phyloP scores from a whole-genome alignment of 495 filamentous ascomycete species.

The Penicillium crystallinum region DNA sequence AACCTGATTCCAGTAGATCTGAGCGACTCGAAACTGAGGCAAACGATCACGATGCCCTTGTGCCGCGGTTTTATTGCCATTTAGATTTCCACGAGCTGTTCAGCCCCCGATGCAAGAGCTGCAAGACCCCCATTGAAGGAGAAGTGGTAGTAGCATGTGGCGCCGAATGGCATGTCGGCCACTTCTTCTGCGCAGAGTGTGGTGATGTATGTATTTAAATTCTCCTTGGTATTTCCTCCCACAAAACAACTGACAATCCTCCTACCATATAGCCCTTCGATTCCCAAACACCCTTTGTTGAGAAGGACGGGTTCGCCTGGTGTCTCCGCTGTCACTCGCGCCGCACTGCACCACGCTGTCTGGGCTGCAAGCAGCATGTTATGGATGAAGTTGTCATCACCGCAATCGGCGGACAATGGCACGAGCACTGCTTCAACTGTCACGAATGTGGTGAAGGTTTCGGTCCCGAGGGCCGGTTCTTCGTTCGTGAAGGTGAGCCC shows the following conservation, averaged over 20 bases:
- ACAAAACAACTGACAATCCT: neutral
- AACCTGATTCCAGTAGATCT: constrained; percentile 64
- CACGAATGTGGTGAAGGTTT: constrained; percentile 60
- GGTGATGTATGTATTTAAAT: constrained; percentile 59
- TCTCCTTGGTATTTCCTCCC: neutral
- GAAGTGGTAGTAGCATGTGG: constrained; percentile 92
- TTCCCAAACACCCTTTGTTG: constrained; percentile 77
- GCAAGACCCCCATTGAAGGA: constrained; percentile 96
- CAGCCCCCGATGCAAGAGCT: constrained; percentile 89
- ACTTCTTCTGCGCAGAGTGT: constrained; percentile 99
- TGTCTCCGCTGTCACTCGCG: constrained; percentile 90
- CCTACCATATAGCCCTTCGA: constrained; percentile 60
- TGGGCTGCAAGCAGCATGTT: constrained; percentile 77
- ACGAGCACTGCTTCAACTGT: constrained; percentile 86
- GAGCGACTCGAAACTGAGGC: constrained; percentile 59
- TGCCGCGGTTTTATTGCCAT: constrained; percentile 89
- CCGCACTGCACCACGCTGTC: constrained; percentile 80
- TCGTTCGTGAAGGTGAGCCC: constrained; percentile 52
- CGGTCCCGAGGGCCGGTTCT: constrained; percentile 57
- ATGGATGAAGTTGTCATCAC: constrained; percentile 80
- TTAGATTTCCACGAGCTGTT: constrained; percentile 96
- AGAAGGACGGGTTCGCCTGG: constrained; percentile 99
- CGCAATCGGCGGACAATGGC: constrained; percentile 91
- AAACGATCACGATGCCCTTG: constrained; percentile 53
- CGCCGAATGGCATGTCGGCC: constrained; percentile 91